Conservation (phyloP, 805 yeast genomes). For the Wickerhamomyces tratensis region DNA sequence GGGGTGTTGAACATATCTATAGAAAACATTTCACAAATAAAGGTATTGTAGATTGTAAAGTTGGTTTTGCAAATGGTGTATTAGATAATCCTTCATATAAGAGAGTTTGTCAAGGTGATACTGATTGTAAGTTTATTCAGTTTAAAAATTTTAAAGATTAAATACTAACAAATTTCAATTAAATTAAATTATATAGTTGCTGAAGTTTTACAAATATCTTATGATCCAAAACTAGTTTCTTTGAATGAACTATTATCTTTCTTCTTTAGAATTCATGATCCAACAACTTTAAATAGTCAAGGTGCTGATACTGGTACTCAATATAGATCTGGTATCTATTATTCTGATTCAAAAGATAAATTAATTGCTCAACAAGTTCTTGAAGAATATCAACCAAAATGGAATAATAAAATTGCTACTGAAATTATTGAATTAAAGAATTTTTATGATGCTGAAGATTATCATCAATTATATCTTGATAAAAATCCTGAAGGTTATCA, state of each 20-base stretch:
- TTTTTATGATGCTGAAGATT: constrained; percentile 93
- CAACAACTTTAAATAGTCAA: constrained; percentile 74
- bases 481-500: constrained; percentile 82
- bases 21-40: constrained; percentile 55
- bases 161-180: neutral
- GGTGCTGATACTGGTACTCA: constrained; percentile 90
- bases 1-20: constrained; percentile 86
- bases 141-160: too few species aligned
- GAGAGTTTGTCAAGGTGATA: constrained; percentile 67
- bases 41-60: constrained; percentile 67
- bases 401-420: constrained; percentile 65
- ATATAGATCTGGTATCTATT: constrained; percentile 76
- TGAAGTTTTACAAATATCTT: constrained; percentile 77
- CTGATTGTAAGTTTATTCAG: constrained; percentile 27
- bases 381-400: constrained; percentile 54
- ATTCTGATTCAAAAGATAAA: constrained; percentile 39
- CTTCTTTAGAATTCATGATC: constrained; percentile 90
- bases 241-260: constrained; percentile 63
- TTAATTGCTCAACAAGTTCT: constrained; percentile 34
- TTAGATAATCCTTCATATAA: constrained; percentile 48
- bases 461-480: constrained; percentile 76
- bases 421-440: constrained; percentile 52
- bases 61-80: constrained; percentile 85
- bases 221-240: constrained; percentile 56
- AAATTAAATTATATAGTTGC: constrained; percentile 29